Percentiles rank a stretch among this genome's conserved stretches.
Evolutionary conservation across 768 basidiomycete species (phyloP).

Genomic region (Termitomyces heimii): DNA sequence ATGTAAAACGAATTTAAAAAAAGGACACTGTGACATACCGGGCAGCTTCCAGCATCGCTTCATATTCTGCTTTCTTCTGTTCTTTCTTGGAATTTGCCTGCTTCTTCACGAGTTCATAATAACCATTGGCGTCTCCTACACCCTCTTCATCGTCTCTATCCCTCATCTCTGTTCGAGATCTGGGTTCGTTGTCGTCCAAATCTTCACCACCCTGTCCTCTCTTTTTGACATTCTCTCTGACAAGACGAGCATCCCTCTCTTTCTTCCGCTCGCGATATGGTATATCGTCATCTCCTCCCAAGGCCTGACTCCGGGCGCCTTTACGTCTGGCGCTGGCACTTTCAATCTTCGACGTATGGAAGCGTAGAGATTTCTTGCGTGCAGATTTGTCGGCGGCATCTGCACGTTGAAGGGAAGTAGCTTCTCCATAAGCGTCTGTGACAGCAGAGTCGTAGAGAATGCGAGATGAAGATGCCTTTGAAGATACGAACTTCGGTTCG

Average conservation of each 20-base stretch:
- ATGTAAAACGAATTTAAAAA: slow-evolving; percentile 3
- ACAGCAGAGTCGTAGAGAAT: slow-evolving; percentile 17
- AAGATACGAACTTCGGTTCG: slow-evolving; percentile 66
- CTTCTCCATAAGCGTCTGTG: slow-evolving; percentile 68
- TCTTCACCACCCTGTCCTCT: slow-evolving; percentile 57
- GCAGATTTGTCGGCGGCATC: slow-evolving; percentile 84
- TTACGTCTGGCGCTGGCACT: slow-evolving; percentile 70
- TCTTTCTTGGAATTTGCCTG: slow-evolving; percentile 66
- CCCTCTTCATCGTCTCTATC: slow-evolving; percentile 31
- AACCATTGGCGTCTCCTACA: slow-evolving; percentile 57
- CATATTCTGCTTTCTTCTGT: slow-evolving; percentile 78
- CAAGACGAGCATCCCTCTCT: slow-evolving; percentile 49
- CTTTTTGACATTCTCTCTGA: slow-evolving; percentile 44
- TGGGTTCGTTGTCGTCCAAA: slow-evolving; percentile 53
- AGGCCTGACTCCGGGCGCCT: slow-evolving; percentile 60
- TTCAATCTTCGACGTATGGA: slow-evolving; percentile 92
- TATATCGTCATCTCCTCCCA: slow-evolving; percentile 93
- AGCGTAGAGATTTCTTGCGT: slow-evolving; percentile 77
- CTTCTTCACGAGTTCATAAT: slow-evolving; percentile 87
- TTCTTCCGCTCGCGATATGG: slow-evolving; percentile 78
- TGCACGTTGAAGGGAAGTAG: slow-evolving; percentile 54
- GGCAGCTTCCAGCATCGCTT: slow-evolving; percentile 49
- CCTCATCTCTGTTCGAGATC: slow-evolving; percentile 27
- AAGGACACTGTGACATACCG: slow-evolving; percentile 37
- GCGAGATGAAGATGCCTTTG: slow-evolving; percentile 24